Conservation (phyloP, 345 rosid species). For the Salix exigua region DNA sequence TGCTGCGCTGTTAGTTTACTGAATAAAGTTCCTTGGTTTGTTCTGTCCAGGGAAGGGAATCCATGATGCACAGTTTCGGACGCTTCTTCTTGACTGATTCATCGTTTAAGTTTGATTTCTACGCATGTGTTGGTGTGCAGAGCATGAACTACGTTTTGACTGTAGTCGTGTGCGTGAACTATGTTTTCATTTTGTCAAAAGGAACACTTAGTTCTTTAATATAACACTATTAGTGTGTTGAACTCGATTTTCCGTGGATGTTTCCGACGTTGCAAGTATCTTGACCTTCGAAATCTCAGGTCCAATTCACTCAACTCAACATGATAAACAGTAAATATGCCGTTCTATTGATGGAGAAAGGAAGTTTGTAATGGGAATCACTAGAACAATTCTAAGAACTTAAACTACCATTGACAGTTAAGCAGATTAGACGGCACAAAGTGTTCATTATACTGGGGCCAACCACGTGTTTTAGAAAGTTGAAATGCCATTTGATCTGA, state of each 20-base stretch:
- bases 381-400: neutral
- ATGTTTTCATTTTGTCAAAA: neutral
- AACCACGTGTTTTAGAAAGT: neutral
- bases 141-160: too few species aligned
- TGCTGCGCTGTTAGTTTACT: neutral
- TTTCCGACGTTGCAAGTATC: neutral
- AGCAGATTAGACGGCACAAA: neutral
- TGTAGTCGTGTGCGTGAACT: neutral
- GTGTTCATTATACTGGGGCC: neutral
- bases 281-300: neutral
- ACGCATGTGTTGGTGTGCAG: neutral
- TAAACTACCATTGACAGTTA: neutral
- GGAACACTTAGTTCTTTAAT: neutral
- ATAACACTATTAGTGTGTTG: neutral
- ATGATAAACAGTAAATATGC: neutral
- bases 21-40: neutral
- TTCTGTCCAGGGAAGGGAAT: neutral
- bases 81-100: constrained; percentile 13
- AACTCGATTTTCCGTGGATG: neutral
- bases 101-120: neutral
- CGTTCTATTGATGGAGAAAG: neutral
- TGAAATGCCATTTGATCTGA: neutral
- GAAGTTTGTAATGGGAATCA: neutral
- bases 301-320: neutral
- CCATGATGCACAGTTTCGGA: neutral